phyloP scores from a whole-genome alignment of 1,284 basidiomycete species.

The Sporisorium exsertum region DNA sequence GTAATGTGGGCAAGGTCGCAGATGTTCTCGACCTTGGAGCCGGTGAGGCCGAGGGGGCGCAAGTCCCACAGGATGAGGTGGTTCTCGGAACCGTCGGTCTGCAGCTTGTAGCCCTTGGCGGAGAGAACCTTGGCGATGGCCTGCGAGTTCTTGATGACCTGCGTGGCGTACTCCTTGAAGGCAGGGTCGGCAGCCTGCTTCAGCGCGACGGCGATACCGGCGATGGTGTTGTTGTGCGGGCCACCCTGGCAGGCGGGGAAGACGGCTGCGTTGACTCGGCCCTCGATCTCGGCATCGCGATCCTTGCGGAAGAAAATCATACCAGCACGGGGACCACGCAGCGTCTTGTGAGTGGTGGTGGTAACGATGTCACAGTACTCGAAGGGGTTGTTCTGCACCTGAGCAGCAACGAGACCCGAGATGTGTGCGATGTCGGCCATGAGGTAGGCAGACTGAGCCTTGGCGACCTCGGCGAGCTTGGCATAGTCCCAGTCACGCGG shows the following conservation, averaged over 20 bases:
- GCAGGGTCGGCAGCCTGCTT: conserved; percentile 90
- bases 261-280: conserved; percentile 95
- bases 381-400: conserved; percentile 92
- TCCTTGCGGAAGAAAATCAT: conserved; percentile 99
- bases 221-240: conserved; percentile 99
- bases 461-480: conserved; percentile 82
- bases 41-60: conserved; percentile 92
- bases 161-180: conserved; percentile 92
- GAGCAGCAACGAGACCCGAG: conserved; percentile 92
- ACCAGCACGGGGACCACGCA: conserved; percentile 97
- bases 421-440: conserved; percentile 93
- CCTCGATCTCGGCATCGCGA: conserved; percentile 87
- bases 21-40: conserved; percentile 98
- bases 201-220: conserved; percentile 93
- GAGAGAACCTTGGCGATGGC: conserved; percentile 66
- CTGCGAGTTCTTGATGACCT: conserved; percentile 79
- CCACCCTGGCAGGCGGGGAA: conserved; percentile 99
- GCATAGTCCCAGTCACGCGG: conserved; percentile 88
- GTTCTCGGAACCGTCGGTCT: conserved; percentile 96
- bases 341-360: conserved; percentile 87
- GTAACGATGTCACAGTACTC: conserved; percentile 88
- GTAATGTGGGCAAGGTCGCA: conserved; percentile 92
- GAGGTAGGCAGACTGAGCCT: conserved; percentile 87
- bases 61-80: conserved; percentile 99
- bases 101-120: conserved; percentile 79